Evolutionary conservation across 1,139 yeast species (phyloP).

Genomic region (Yamadazyma oceani): DNA sequence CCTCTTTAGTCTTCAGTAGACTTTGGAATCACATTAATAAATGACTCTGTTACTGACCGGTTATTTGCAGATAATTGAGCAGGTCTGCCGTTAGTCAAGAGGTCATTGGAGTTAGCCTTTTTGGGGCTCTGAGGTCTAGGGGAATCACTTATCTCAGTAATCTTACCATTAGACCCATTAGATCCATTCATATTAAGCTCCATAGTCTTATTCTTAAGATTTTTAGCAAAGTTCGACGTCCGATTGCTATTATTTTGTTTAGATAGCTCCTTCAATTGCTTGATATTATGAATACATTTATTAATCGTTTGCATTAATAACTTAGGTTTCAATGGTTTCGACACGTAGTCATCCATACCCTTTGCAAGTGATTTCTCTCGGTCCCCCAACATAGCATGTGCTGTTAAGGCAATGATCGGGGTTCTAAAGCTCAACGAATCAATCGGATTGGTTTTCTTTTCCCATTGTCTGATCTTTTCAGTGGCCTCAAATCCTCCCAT

Average conservation of each 20-base stretch:
- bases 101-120: conserved; percentile 31
- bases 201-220: conserved; percentile 39
- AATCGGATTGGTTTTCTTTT: conserved; percentile 73
- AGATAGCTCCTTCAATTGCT: conserved; percentile 56
- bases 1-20: neutral
- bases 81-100: conserved; percentile 25
- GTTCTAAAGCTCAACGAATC: conserved; percentile 65
- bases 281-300: conserved; percentile 73
- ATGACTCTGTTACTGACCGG: conserved; percentile 39
- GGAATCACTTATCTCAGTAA: conserved; percentile 1
- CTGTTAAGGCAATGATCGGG: conserved; percentile 86
- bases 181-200: conserved; percentile 16
- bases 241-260: conserved; percentile 49
- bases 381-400: conserved; percentile 91
- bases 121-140: conserved; percentile 14
- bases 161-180: conserved; percentile 6
- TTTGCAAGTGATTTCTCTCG: conserved; percentile 82
- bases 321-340: conserved; percentile 84
- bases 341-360: conserved; percentile 88
- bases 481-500: conserved; percentile 96
- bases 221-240: conserved; percentile 49
- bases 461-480: conserved; percentile 84
- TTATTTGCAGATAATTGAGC: conserved; percentile 30
- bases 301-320: conserved; percentile 79
- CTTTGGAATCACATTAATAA: conserved; percentile 6